Base-by-base conservation (phyloP, 768 basidiomycete genomes). In the Russula vinacea region DNA sequence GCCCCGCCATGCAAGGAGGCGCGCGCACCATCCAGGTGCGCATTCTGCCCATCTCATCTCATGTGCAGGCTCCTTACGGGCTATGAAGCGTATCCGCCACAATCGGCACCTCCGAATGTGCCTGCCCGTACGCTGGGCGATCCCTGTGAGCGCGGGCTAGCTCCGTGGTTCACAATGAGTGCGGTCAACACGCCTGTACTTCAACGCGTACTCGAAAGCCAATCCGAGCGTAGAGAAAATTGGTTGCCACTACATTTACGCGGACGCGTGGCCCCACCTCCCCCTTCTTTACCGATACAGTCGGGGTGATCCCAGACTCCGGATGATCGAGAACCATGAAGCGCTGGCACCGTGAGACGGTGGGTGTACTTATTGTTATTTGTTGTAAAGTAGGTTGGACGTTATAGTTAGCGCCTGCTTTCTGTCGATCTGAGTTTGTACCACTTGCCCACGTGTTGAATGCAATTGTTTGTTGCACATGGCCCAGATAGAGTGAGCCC, bases 21-120 rank as follows among this genome's bases (percentile, higher is more conserved):
- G 49, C 16, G 42, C 64, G 16, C 66, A 56, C 54, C 65, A 68
- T 51, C 67, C 65, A 62, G 65, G 67, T 68, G 51, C 62, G 67
- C 59, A 44, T 22, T n/a, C 33, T 44, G 44, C 50, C 14, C 32
- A 4, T 35, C 37, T 49, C 37, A 14, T 61, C 7, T 44, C 50
- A 39, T 51, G 35, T 29, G 19, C 49, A 19, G 29, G 49, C 45
- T 56, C 45, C 56, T 66, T 5, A 66, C 51, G 44, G 26, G 29
- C 33, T 17, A 22, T 24, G 42, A 44, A 69, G 68, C 45, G 17
- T 69, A 69, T 61, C 68, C 68, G 13, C 51, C 56, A 1, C 66
- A 26, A 40, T 57, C 58, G 3, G 58, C 47, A 17, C 37, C 55
- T 8, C 66, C 66, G 26, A 61, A 64, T 54, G 68, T 69, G 16